Evolutionary conservation across 2,329 filamentous ascomycete genomes (phyloP), one percentile per base, ranked within the genome.

Genomic region (Chrysosporium queenslandicum): DNA sequence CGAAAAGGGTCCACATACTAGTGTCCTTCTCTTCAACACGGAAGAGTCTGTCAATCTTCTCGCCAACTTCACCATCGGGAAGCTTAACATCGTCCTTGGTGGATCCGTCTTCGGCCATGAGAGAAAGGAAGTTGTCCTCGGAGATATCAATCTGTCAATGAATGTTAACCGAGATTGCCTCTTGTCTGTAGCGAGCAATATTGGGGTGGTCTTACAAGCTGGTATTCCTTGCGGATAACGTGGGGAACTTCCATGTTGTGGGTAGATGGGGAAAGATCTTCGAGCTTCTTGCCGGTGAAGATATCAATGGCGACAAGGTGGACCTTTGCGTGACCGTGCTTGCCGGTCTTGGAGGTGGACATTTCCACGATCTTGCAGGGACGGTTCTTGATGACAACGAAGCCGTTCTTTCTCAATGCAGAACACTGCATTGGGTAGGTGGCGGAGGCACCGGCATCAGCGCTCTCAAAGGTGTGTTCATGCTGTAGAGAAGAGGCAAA

Each of bases 311-410:
- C 92, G 69, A 96, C 86, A 67, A 98, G 79, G 78, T 98, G 91
- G 74, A 98, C 92, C 85, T 98, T 98, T 78, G 92, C 92, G 87
- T 98, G 94, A 75, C 92, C 92, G 86, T 98, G 92, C 88, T 98
- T 98, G 78, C 92, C 92, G 64, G 92, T 98, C 90, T 98, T 98
- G 75, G 92, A 98, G 79, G 92, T 98, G 65, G 89, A 95, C 94
- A 98, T 98, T 71, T 98, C 92, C 75, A 97, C 87, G 68, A 98
- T 98, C 87, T 97, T 98, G 90, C 92, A 98, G 67, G 92, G 94
- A 67, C 92, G 92, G 77, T 80, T 78, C 85, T 98, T 98, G 79
- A 98, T 97, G 74, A 91, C 85, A 74, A 98, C 92, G 81, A 86
- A 85, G 63, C 92, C 91, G 85, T 94, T 94, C 90, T 98, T 97